Evolutionary conservation across 2,329 filamentous ascomycete genomes (phyloP).

Genomic region (Capronia americana): DNA sequence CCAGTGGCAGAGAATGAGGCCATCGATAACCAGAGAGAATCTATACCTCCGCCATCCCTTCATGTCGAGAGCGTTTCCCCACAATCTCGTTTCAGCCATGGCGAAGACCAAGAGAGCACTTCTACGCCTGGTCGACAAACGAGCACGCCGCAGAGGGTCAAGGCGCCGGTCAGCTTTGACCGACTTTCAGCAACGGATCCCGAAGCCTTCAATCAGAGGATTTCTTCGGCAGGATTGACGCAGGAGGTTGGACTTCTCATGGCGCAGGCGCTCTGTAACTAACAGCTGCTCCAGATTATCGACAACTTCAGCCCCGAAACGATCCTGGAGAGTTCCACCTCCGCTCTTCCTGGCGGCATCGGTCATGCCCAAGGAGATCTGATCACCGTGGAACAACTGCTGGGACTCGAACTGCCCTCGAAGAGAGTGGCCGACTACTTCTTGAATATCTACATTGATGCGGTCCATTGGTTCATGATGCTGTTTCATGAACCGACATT

Average conservation of each 20-base stretch:
- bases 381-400: constrained; percentile 36
- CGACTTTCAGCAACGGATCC: constrained; percentile 23
- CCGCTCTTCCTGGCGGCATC: constrained; percentile 30
- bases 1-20: constrained; percentile 7
- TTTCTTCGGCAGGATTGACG: constrained; percentile 30
- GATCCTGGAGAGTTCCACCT: constrained; percentile 30
- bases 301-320: constrained; percentile 34
- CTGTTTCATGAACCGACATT: constrained; percentile 54
- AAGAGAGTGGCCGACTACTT: constrained; percentile 43
- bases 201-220: constrained; percentile 27
- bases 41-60: not conserved
- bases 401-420: constrained; percentile 44
- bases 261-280: not conserved
- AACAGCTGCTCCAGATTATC: constrained; percentile 35
- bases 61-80: constrained; percentile 14
- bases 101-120: constrained; percentile 18
- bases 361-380: constrained; percentile 34
- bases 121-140: constrained; percentile 26
- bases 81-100: constrained; percentile 30
- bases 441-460: constrained; percentile 51
- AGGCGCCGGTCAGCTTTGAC: constrained; percentile 27
- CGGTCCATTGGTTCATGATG: constrained; percentile 55
- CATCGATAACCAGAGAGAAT: not conserved
- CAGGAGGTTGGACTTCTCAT: constrained; percentile 24
- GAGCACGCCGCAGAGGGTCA: constrained; percentile 37